Conservation (phyloP, 352 stramenopile species). For the Phytophthora crassamura region DNA sequence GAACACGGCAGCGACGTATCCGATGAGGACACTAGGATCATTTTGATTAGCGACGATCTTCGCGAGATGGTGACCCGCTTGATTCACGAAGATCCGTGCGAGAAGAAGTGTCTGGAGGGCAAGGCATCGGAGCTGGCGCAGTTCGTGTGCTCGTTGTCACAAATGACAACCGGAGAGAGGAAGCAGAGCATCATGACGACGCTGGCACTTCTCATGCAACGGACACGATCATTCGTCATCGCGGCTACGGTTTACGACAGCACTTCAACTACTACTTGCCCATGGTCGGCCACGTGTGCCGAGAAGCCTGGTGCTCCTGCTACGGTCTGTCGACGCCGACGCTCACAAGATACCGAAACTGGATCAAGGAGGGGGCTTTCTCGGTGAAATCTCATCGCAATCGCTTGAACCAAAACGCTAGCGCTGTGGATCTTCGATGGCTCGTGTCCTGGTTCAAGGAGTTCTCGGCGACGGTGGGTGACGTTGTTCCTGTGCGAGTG, state of each 20-base stretch:
- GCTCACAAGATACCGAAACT: neutral
- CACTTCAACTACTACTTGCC: neutral
- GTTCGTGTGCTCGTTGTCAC: no score
- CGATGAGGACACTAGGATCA: no score
- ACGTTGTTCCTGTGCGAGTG: neutral
- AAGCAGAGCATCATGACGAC: neutral
- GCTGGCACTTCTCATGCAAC: neutral
- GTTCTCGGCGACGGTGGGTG: neutral
- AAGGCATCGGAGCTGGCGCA: no score
- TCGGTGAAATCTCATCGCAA: neutral
- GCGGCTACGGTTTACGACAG: neutral
- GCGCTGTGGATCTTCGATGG: conserved; percentile 2
- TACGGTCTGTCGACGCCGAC: conserved; percentile 3
- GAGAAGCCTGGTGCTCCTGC: neutral
- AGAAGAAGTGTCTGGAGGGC: no score
- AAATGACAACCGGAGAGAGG: no score
- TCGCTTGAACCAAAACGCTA: neutral
- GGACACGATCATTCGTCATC: conserved; percentile 1
- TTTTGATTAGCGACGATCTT: no score
- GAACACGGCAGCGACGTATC: no score
- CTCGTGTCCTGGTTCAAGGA: neutral
- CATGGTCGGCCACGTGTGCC: neutral
- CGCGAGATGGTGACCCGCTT: no score
- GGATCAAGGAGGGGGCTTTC: neutral
- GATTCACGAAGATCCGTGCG: no score